Conservation (phyloP, 345 rosid species). For the Gossypium australe region DNA sequence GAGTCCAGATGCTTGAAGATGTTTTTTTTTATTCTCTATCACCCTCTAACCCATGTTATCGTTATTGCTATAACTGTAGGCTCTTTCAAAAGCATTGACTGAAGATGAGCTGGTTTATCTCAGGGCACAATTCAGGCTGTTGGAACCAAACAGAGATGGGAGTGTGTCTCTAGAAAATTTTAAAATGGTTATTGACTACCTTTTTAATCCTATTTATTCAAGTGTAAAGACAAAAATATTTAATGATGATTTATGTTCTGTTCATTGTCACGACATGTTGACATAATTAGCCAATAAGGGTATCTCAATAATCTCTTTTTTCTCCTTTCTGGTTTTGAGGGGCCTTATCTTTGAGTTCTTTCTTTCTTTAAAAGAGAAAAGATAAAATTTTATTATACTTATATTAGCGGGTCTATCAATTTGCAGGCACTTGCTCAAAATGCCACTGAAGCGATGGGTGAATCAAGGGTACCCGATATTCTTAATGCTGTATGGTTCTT, state of each 20-base stretch:
- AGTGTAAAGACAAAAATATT: background rate
- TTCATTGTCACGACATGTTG: background rate
- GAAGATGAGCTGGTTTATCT: constrained; percentile 74
- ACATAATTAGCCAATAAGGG: background rate
- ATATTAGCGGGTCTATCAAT: background rate
- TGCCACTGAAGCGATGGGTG: constrained; percentile 70
- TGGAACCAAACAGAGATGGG: constrained; percentile 70
- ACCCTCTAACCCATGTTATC: background rate
- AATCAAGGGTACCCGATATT: constrained; percentile 61
- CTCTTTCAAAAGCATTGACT: constrained; percentile 68
- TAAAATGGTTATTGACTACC: constrained; percentile 46
- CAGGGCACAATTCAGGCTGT: constrained; percentile 59
- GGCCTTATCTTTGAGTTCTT: background rate
- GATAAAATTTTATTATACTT: no score
- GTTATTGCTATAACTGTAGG: constrained; percentile 33
- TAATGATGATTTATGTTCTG: background rate
- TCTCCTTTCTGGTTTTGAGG: background rate
- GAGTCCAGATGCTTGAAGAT: background rate
- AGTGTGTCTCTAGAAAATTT: constrained; percentile 66
- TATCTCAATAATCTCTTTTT: background rate
- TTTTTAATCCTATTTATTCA: constrained; percentile 8
- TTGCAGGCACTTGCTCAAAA: constrained; percentile 51
- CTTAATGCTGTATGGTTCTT: constrained; percentile 37
- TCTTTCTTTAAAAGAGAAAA: background rate
- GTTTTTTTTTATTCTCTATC: background rate